Base-by-base conservation (phyloP, 495 filamentous ascomycete genomes). In the Penicillium samsonianum region DNA sequence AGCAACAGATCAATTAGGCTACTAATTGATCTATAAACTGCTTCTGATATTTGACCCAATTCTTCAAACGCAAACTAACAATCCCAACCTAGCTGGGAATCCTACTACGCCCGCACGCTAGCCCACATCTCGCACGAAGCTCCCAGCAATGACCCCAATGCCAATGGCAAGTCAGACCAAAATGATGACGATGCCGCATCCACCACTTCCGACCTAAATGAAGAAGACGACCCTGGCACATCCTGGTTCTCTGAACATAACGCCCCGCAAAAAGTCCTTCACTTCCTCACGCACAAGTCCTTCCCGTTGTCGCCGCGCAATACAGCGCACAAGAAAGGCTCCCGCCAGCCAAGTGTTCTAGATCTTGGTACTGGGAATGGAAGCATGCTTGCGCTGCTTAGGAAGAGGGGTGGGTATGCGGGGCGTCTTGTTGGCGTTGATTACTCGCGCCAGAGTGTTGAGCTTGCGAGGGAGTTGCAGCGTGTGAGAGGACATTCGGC, bases 351-450 rank as follows among this genome's bases (percentile, higher is more conserved):
- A 0, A 73, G 61, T 3, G 84, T 96, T 49, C 79, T 97, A 0
- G 85, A 88, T 59, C 75, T 98, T 0, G 94, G 94, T 1, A 96
- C 91, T 0, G 94, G 94, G 0, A 98, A 97, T 73, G 94, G 94
- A 2, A 88, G 91, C 64, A 81, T 97, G 65, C 77, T 97, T 3
- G 92, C 94, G 58, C 77, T 84, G 19, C 74, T 98, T 12, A 69
- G 84, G 22, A 87, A 86, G 43, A 72, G 68, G n/a, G 82, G 80
- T 31, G 76, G 67, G 1, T 88, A 82, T 67, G 16, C 23, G 16
- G 91, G 90, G 0, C 61, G 65, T 4, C 84, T 97, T 81, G 68
- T 95, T 0, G 94, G 94, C 0, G 88, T 96, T 23, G 93, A 98
- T 77, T 98, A 98, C 62, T 91, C 88, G 47, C 69, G 72, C 17